phyloP scores from a whole-genome alignment of 306 rosid genomes.

The Rosa persica region DNA sequence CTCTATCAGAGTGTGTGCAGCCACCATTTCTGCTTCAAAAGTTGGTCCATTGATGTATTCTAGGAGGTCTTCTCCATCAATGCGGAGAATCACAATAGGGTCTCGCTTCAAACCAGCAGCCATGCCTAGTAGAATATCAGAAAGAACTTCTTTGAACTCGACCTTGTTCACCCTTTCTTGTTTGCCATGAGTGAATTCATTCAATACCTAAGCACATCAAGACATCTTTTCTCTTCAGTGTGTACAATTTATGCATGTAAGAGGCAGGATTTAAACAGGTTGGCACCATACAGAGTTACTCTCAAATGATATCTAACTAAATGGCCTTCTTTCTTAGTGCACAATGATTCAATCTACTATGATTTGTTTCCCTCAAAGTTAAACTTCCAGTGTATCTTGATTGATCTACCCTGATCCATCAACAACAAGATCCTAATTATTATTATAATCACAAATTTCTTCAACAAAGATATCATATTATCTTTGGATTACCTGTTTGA shows the following conservation, averaged over 20 bases:
- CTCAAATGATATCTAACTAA: not conserved
- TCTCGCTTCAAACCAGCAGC: constrained; percentile 96
- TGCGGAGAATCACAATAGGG: constrained; percentile 87
- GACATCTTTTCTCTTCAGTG: not conserved
- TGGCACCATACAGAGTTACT: not conserved
- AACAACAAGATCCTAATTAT: not conserved
- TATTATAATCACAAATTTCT: not conserved
- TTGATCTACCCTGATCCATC: not conserved
- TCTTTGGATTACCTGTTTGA: not conserved
- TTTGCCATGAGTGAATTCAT: constrained; percentile 90
- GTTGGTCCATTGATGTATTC: constrained; percentile 66
- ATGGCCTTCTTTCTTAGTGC: not conserved
- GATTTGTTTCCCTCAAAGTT: not conserved
- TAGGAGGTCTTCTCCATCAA: constrained; percentile 90
- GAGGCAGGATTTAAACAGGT: not conserved
- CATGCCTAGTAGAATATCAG: constrained; percentile 90
- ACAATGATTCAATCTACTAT: not conserved
- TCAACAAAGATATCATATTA: not conserved
- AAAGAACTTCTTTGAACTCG: constrained; percentile 92
- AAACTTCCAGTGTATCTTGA: not conserved
- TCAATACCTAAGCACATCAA: constrained; percentile 55
- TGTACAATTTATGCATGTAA: not conserved
- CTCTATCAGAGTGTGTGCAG: constrained; percentile 51
- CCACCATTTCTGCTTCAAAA: constrained; percentile 66
- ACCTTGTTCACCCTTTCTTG: constrained; percentile 78